These are phyloP conservation scores for Leersia perrieri DNA, from an alignment of 176 grass and related monocot species.

Conservation along the genomic window DNA sequence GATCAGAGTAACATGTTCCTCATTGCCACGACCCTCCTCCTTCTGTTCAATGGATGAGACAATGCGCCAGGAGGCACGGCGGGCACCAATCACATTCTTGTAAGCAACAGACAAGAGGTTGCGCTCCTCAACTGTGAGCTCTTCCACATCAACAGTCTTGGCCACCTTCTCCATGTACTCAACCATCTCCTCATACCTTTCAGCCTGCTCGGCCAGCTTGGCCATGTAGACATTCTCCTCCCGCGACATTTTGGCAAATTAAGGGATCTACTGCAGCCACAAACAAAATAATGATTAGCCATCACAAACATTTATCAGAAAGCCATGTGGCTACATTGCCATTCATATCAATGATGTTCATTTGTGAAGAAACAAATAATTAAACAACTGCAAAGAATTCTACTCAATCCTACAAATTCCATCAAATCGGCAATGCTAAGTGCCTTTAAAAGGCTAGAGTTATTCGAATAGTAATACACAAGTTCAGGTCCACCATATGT, in stretches of 20 bases:
- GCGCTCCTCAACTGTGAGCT: conserved; percentile 88
- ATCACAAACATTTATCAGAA: not conserved
- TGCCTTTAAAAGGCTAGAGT: not conserved
- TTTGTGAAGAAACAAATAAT: not conserved
- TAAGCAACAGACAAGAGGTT: conserved; percentile 87
- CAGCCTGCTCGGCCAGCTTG: conserved; percentile 82
- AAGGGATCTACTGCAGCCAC: conserved; percentile 18
- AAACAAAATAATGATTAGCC: not conserved
- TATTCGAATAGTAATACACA: not conserved
- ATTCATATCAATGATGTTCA: not conserved
- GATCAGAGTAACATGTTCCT: conserved; percentile 63
- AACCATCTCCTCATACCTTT: conserved; percentile 89
- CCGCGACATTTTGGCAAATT: conserved; percentile 37
- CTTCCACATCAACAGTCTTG: conserved; percentile 63
- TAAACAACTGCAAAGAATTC: not conserved
- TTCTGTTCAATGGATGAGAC: conserved; percentile 91
- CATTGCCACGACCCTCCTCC: conserved; percentile 79
- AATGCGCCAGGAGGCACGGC: conserved; percentile 89
- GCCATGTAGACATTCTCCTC: conserved; percentile 89
- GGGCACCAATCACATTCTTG: conserved; percentile 91
- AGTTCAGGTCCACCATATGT: not conserved
- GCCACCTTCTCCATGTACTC: conserved; percentile 93
- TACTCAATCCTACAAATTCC: not conserved
- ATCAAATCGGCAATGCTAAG: not conserved
- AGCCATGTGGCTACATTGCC: not conserved